Conservation (phyloP, 768 basidiomycete genomes). For the Boletus pseudo-olivaceus region DNA sequence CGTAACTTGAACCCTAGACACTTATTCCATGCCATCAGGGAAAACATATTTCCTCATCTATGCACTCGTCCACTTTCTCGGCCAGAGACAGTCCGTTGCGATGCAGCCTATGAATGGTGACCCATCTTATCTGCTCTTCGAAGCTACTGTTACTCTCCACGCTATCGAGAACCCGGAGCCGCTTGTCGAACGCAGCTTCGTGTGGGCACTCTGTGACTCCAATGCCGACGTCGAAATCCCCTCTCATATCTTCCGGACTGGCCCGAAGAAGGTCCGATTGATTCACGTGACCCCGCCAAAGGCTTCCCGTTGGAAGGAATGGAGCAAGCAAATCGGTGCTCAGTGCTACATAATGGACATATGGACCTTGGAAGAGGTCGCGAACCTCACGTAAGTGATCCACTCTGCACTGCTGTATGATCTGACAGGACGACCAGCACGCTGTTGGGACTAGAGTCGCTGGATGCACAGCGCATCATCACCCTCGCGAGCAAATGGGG, state of each 20-base stretch:
- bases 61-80: background rate
- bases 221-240: background rate
- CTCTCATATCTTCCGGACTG: fast-evolving
- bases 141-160: fast-evolving
- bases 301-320: background rate
- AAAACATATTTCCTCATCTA: constrained; percentile 1
- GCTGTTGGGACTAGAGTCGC: background rate
- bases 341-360: background rate
- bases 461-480: background rate
- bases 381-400: background rate
- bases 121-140: background rate
- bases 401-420: too few relatives aligned
- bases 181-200: background rate
- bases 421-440: background rate
- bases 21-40: background rate
- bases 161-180: fast-evolving
- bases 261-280: fast-evolving
- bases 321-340: background rate
- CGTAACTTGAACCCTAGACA: background rate
- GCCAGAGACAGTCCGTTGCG: background rate
- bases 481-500: background rate
- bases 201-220: background rate
- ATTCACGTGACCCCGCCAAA: background rate
- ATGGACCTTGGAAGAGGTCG: background rate
- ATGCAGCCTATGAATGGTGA: background rate